Percentiles rank a stretch among this genome's conserved stretches.
Evolutionary conservation across 306 rosid species (phyloP).

Genomic region (Castanea crenata): DNA sequence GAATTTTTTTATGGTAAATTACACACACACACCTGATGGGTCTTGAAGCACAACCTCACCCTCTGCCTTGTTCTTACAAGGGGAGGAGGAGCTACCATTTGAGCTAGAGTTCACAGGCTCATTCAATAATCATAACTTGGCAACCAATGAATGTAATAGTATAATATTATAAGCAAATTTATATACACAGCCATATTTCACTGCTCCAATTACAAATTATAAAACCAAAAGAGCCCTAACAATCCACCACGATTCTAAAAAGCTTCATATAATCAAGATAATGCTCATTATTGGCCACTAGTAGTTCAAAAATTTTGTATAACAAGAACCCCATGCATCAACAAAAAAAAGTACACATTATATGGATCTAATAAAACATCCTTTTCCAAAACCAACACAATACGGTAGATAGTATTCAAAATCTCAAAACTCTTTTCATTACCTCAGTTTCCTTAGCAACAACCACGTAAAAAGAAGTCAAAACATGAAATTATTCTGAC

Average conservation of each 20-base stretch:
- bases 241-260: background rate
- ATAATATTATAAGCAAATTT: background rate
- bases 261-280: no score
- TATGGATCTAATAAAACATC: background rate
- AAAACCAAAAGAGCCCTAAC: background rate
- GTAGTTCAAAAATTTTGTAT: background rate
- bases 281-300: background rate
- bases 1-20: constrained; percentile 7
- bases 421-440: background rate
- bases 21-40: background rate
- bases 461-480: background rate
- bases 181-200: background rate
- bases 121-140: constrained; percentile 1
- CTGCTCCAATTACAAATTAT: background rate
- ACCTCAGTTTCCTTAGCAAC: background rate
- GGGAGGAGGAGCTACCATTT: no score
- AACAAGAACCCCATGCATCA: background rate
- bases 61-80: no score
- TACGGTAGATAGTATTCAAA: background rate
- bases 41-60: no score
- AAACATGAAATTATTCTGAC: background rate
- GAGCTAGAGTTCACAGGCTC: no score
- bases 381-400: background rate
- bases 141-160: background rate
- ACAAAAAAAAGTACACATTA: background rate